A percentile compares a stretch with the other conserved stretches of the same genome.
Evolutionary conservation across 2,329 filamentous ascomycete species (phyloP).

Genomic region (Helotiales sp.): DNA sequence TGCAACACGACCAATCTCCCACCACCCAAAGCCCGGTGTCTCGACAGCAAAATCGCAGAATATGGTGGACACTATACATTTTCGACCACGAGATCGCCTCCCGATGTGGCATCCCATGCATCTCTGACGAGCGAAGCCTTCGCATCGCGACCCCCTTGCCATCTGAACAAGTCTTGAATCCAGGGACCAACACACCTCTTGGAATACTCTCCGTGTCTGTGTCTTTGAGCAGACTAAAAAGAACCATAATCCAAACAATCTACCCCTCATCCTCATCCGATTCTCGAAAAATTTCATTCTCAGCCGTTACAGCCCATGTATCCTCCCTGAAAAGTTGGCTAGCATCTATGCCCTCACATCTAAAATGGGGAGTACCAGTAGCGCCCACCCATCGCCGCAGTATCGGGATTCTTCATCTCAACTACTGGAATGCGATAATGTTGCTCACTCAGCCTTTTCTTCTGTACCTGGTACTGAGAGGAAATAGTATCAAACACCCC

Average conservation of each 20-base stretch:
- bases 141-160: conserved; percentile 19
- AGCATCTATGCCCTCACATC: conserved; percentile 21
- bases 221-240: conserved; percentile 18
- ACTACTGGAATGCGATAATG: conserved; percentile 25
- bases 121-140: conserved; percentile 21
- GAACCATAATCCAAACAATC: conserved; percentile 23
- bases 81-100: conserved; percentile 22
- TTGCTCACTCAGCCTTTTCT: conserved; percentile 23
- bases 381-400: conserved; percentile 20
- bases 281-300: conserved; percentile 17
- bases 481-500: conserved; percentile 6
- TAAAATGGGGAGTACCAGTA: conserved; percentile 22
- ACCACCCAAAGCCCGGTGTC: conserved; percentile 18
- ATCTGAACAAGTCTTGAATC: conserved; percentile 22
- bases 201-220: conserved; percentile 19
- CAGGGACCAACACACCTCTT: conserved; percentile 22
- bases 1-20: conserved; percentile 22
- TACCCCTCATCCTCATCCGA: conserved; percentile 20
- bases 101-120: conserved; percentile 20
- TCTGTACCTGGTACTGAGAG: conserved; percentile 19
- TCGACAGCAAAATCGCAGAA: conserved; percentile 20
- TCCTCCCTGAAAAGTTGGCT: conserved; percentile 19
- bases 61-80: conserved; percentile 26
- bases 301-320: conserved; percentile 14
- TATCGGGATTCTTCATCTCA: conserved; percentile 23